Conservation (phyloP, 768 basidiomycete species). For the Phaeotremella skinneri region DNA sequence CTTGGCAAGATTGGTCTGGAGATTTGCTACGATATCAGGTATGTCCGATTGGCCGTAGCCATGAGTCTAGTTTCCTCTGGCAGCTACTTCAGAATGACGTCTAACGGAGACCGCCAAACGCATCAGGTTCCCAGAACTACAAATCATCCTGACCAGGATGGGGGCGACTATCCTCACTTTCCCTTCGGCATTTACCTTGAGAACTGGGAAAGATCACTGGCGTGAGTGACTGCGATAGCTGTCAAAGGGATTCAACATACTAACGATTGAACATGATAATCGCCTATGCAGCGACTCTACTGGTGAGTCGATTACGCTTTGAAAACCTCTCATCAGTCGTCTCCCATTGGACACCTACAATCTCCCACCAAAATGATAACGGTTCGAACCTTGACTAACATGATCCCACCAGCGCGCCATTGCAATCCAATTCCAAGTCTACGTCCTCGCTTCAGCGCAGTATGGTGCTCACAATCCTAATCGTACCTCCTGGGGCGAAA, state of each 20-base stretch:
- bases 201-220: slow-evolving; percentile 49
- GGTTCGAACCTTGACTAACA: background rate
- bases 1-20: slow-evolving; percentile 44
- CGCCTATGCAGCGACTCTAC: slow-evolving; percentile 22
- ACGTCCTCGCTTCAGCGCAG: slow-evolving; percentile 46
- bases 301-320: slow-evolving; percentile 13
- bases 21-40: slow-evolving; percentile 50
- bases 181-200: slow-evolving; percentile 48
- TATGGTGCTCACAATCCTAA: slow-evolving; percentile 39
- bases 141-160: slow-evolving; percentile 30
- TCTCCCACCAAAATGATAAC: background rate
- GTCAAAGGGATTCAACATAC: background rate
- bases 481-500: slow-evolving; percentile 47
- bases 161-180: slow-evolving; percentile 42
- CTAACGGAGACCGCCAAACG: no score
- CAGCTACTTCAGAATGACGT: background rate
- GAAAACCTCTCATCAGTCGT: background rate
- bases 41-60: background rate
- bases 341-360: background rate
- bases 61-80: no score
- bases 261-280: background rate
- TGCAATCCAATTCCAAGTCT: slow-evolving; percentile 44
- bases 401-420: slow-evolving; percentile 31
- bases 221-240: slow-evolving; percentile 15
- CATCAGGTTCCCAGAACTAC: slow-evolving; percentile 45